Evolutionary conservation across 176 grass and related monocot species (phyloP).

Genomic region (Aegilops tauschii): DNA sequence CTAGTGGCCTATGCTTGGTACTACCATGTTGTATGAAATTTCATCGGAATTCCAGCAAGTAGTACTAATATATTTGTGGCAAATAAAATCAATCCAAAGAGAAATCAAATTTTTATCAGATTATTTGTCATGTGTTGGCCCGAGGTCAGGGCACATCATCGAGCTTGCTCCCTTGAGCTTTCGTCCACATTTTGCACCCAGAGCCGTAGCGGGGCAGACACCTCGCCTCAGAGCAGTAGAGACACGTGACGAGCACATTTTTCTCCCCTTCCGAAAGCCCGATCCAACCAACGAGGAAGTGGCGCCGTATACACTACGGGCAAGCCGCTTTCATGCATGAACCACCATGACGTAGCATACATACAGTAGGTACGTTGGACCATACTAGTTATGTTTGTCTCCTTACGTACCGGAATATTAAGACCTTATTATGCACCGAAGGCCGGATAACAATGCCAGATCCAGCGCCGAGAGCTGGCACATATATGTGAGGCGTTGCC

Average conservation of each 20-base stretch:
- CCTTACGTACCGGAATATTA: neutral
- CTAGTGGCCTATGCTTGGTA: neutral
- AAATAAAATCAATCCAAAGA: no score
- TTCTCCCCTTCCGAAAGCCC: no score
- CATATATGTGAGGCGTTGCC: neutral
- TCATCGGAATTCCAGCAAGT: no score
- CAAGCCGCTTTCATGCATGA: neutral
- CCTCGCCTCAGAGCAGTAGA: no score
- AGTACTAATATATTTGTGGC: no score
- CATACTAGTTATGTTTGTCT: neutral
- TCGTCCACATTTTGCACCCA: neutral
- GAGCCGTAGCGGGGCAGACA: neutral
- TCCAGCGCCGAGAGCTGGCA: neutral
- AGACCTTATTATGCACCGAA: neutral
- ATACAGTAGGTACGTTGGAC: no score
- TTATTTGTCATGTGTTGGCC: no score
- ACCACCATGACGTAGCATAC: no score
- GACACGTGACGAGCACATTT: neutral
- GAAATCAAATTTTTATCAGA: no score
- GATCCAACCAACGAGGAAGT: neutral
- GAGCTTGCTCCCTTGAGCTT: neutral
- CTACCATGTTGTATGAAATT: no score
- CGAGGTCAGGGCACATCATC: no score
- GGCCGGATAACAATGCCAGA: neutral
- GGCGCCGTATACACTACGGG: neutral